Evolutionary conservation across 2,329 filamentous ascomycete species (phyloP), one percentile per base, ranked within the genome.

Genomic region (Clarireedia sp.): DNA sequence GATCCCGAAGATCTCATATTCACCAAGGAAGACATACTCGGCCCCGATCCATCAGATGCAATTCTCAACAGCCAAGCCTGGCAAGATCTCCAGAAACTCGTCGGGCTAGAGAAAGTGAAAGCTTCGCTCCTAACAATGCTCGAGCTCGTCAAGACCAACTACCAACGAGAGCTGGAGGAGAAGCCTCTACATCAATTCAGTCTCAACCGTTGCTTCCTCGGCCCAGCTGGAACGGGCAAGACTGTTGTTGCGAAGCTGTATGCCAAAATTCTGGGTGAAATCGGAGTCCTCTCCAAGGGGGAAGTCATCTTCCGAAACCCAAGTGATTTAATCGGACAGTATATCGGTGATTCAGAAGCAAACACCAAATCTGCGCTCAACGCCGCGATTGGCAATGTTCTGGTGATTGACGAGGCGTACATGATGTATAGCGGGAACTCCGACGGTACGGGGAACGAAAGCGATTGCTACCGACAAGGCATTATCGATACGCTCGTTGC

Each of bases 141-240:
- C 56, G 78, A 78, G 0, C 71, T 74, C 38, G 77, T 82, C 10
- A 66, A 82, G 10, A 75, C 75, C 21, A 63, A 16, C 64, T 89
- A 87, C 57, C 63, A 76, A 5, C 73, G 84, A 0, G 87, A 90
- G 63, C 69, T 90, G 0, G 64, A 72, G 0, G 86, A 89, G 61
- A 72, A 85, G 74, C 75, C 78, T 0, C 67, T 76, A 0, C 71
- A 89, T 0, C 71, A 84, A 55, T 83, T 81, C 54, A 80, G 76
- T 0, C 72, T 89, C 0, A 90, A 89, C 65, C 74, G 76, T 7
- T 79, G 89, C 2, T 89, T 90, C 55, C 64, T 89, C 0, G 87
- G 87, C 0, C 78, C 76, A 1, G 86, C 87, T n/a, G 87, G 87
- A 0, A 90, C 87, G 0, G 86, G 87, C 0, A 90, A 90, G 64